phyloP scores from a whole-genome alignment of 2,329 filamentous ascomycete genomes.

The Neofusicoccum kwambonambiense region DNA sequence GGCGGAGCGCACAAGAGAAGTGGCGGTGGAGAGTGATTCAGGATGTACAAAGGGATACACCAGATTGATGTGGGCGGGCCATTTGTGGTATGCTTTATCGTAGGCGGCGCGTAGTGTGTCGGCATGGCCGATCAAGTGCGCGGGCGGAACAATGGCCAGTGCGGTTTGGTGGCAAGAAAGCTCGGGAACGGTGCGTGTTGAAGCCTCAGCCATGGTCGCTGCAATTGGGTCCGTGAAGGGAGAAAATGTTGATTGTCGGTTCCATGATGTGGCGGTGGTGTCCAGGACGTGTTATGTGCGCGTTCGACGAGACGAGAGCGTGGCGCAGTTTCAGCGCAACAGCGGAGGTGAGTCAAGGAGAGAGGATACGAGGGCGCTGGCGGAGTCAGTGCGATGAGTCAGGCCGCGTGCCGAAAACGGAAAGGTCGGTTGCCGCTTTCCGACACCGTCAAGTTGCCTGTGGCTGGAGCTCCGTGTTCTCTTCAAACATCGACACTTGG shows the following conservation, averaged over 20 bases:
- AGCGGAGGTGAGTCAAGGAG: not conserved
- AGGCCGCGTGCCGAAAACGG: not conserved
- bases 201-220: not conserved
- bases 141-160: slow-evolving; percentile 59
- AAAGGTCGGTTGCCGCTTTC: too few relatives aligned
- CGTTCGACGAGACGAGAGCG: not conserved
- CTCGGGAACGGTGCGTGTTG: not conserved
- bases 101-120: slow-evolving; percentile 60
- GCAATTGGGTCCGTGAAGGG: too few relatives aligned
- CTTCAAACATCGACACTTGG: too few relatives aligned
- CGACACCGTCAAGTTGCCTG: not conserved
- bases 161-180: slow-evolving; percentile 57
- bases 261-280: not conserved
- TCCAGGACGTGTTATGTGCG: not conserved
- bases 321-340: not conserved
- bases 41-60: slow-evolving; percentile 63
- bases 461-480: too few relatives aligned
- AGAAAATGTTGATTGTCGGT: not conserved
- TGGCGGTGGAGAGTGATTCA: slow-evolving; percentile 47
- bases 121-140: slow-evolving; percentile 47
- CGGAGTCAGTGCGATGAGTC: not conserved
- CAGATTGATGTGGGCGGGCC: slow-evolving; percentile 67
- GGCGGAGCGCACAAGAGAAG: slow-evolving; percentile 40
- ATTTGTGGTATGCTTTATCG: slow-evolving; percentile 60
- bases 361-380: not conserved